Evolutionary conservation across 2,329 filamentous ascomycete species (phyloP), one percentile per base, ranked within the genome.

Genomic region (Fusarium sp.): DNA sequence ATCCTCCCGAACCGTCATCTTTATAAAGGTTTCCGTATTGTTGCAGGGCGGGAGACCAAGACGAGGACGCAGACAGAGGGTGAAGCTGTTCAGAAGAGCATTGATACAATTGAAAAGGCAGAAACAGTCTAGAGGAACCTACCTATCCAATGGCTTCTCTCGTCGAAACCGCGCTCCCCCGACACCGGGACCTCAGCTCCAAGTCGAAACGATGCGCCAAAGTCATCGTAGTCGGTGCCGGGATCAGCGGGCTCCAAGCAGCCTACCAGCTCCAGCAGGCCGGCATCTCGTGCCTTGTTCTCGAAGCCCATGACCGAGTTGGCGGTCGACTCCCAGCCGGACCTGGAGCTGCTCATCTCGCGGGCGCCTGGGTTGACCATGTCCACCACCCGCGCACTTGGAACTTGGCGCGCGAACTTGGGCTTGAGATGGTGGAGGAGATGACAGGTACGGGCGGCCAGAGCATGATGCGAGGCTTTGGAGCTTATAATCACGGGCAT

Each of bases 191-290:
- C 44, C 18, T 58, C 47, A 27, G 23, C 53, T 31, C 47, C 10
- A 51, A 11, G 43, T 54, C 43, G 12, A 39, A 51, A 41, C 41
- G 41, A 37, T 73, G 68, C 6, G 70, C 72, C 28, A 60, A 75
- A 44, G 73, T 76, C 31, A 66, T 76, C 27, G 63, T 77, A 43
- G 66, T 77, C 31, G 74, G 74, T 15, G 74, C 64, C 36, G 63
- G 73, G 37, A 65, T 74, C 43, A 70, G 72, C 47, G 75, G 75
- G 37, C 69, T 77, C 27, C 65, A 74, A 27, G 68, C 74, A 11
- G 73, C 75, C 11, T 51, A 57, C 55, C 56, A 69, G 8, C 53
- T 75, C 4, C 73, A 76, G 43, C 58, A 69, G 41, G 59, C 70
- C 27, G 75, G 75, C 3, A 16, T 70, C 11, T 71, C 68, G 12